Conservation (phyloP, 2,329 filamentous ascomycete species). For the Nannizzia gypsea region DNA sequence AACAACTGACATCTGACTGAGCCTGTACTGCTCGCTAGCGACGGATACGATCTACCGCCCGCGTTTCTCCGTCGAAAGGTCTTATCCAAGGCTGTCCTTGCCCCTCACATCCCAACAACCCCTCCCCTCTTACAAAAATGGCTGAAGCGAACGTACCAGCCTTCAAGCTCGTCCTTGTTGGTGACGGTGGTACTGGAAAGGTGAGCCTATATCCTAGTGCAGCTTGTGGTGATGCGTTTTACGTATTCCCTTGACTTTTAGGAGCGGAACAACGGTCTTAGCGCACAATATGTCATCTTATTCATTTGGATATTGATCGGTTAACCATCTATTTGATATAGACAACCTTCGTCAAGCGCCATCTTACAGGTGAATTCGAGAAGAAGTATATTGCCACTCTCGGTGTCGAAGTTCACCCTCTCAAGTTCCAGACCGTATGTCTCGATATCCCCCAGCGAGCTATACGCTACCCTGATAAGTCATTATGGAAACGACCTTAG, state of each 20-base stretch:
- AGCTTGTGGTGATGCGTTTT: background rate
- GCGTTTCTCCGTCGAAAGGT: background rate
- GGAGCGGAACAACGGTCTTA: too few relatives aligned
- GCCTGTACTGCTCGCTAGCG: background rate
- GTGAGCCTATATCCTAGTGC: constrained; percentile 43
- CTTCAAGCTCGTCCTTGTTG: constrained; percentile 99
- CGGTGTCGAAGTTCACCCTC: constrained; percentile 97
- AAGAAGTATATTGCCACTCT: constrained; percentile 99
- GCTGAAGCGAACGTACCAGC: constrained; percentile 47
- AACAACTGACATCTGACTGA: background rate
- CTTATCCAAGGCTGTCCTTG: background rate
- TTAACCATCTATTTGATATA: constrained; percentile 30
- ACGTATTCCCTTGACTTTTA: too few relatives aligned
- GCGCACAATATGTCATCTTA: too few relatives aligned
- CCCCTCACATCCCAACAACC: constrained; percentile 47
- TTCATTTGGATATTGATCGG: too few relatives aligned
- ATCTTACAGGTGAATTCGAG: constrained; percentile 99
- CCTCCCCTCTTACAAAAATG: constrained; percentile 23
- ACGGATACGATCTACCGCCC: background rate
- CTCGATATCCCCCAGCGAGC: background rate
- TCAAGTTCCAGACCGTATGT: constrained; percentile 94
- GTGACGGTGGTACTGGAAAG: constrained; percentile 99
- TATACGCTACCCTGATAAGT: background rate
- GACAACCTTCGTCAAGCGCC: constrained; percentile 99
- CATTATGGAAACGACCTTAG: background rate